Evolutionary conservation across 495 filamentous ascomycete genomes (phyloP).

Genomic region (Amniculicola lignicola): DNA sequence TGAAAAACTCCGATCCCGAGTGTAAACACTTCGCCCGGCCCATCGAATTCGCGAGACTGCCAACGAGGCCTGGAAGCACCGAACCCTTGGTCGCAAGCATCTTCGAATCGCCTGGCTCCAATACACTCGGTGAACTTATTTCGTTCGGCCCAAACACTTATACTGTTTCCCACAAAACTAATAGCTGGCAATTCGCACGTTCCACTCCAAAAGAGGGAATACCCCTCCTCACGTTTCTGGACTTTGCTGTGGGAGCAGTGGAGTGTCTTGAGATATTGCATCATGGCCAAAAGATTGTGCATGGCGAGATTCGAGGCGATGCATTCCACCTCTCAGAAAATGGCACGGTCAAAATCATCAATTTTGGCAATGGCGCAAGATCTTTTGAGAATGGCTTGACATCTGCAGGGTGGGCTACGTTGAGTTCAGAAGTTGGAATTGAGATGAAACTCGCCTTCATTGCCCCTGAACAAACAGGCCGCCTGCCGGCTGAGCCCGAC

Average conservation of each 20-base stretch:
- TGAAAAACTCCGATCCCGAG: slow-evolving; percentile 67
- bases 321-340: slow-evolving; percentile 80
- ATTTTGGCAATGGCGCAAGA: slow-evolving; percentile 76
- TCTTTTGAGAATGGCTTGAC: slow-evolving; percentile 86
- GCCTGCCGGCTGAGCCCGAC: slow-evolving; percentile 85
- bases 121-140: slow-evolving; percentile 66
- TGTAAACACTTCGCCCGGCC: slow-evolving; percentile 71
- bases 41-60: slow-evolving; percentile 67
- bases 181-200: slow-evolving; percentile 32
- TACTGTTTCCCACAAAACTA: slow-evolving; percentile 25
- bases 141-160: slow-evolving; percentile 70
- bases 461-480: slow-evolving; percentile 86
- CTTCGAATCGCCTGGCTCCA: slow-evolving; percentile 72
- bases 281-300: slow-evolving; percentile 74
- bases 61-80: slow-evolving; percentile 59
- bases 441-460: slow-evolving; percentile 84
- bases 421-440: slow-evolving; percentile 74
- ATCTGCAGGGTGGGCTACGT: slow-evolving; percentile 75
- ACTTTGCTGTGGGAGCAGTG: slow-evolving; percentile 82
- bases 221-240: slow-evolving; percentile 69
- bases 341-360: slow-evolving; percentile 70
- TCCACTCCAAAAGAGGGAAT: slow-evolving; percentile 52
- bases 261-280: slow-evolving; percentile 84
- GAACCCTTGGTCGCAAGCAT: slow-evolving; percentile 68
- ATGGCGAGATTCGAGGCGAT: slow-evolving; percentile 83